Conservation (phyloP, 2,329 filamentous ascomycete genomes). For the Colletotrichum sp. region DNA sequence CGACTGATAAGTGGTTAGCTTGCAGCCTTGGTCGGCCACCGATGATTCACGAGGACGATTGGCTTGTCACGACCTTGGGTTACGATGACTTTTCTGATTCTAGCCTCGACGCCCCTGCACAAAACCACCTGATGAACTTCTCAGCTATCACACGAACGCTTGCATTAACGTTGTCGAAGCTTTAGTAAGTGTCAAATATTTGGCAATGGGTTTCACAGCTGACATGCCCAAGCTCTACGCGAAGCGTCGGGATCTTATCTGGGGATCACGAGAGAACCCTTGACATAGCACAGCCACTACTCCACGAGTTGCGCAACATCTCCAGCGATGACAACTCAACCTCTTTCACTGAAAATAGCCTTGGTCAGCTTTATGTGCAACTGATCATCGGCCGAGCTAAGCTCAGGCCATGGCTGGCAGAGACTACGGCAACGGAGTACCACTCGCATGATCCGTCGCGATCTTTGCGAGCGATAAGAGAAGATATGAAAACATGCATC, state of each 20-base stretch:
- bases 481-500: background rate
- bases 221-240: background rate
- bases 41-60: background rate
- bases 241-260: background rate
- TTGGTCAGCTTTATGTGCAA: background rate
- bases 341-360: background rate
- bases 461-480: background rate
- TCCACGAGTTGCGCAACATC: background rate
- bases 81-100: background rate
- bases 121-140: background rate
- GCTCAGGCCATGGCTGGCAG: background rate
- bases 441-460: background rate
- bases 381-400: background rate
- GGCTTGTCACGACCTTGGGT: background rate
- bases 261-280: background rate
- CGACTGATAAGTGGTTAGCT: constrained; percentile 23
- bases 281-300: background rate
- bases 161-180: background rate
- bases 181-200: background rate
- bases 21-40: constrained; percentile 21
- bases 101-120: background rate
- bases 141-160: background rate
- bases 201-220: background rate
- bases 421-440: background rate
- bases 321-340: background rate